Percentiles rank a stretch among this genome's conserved stretches.
Evolutionary conservation across 2,329 filamentous ascomycete genomes (phyloP).

Genomic region (Thielaviopsis populi): DNA sequence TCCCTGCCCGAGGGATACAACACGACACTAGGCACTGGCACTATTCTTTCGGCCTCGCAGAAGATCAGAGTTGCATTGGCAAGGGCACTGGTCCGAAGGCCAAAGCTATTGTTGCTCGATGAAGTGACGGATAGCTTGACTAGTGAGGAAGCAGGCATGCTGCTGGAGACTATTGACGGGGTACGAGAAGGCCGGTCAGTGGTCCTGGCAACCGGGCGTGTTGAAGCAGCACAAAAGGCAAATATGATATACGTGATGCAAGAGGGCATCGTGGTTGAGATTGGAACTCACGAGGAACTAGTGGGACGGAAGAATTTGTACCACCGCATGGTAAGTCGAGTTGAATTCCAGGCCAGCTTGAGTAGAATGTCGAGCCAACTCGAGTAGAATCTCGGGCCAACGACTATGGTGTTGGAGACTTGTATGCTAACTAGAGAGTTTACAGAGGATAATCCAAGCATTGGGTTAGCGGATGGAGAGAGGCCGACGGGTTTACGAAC

Average conservation of each 20-base stretch:
- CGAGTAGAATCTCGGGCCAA: no score
- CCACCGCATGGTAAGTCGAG: slow-evolving; percentile 32
- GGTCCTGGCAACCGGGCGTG: slow-evolving; percentile 29
- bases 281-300: slow-evolving; percentile 36
- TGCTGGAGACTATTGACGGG: slow-evolving; percentile 29
- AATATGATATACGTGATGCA: slow-evolving; percentile 32
- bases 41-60: slow-evolving; percentile 50
- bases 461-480: slow-evolving; percentile 6
- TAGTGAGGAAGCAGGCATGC: slow-evolving; percentile 37
- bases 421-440: not conserved
- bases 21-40: slow-evolving; percentile 48
- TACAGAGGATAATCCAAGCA: slow-evolving; percentile 8
- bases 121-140: slow-evolving; percentile 54
- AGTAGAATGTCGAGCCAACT: no score
- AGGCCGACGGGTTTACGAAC: no score
- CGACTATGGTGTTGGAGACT: not conserved
- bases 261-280: slow-evolving; percentile 28
- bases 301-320: slow-evolving; percentile 38
- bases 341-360: no score
- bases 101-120: slow-evolving; percentile 49
- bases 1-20: slow-evolving; percentile 45
- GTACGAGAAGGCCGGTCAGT: slow-evolving; percentile 24
- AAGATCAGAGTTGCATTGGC: slow-evolving; percentile 51
- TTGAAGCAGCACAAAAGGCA: slow-evolving; percentile 29
- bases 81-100: slow-evolving; percentile 44